Percentiles rank a stretch among this genome's conserved stretches.
Evolutionary conservation across 2,329 filamentous ascomycete genomes (phyloP).

Genomic region (Trichoderma atrobrunneum): DNA sequence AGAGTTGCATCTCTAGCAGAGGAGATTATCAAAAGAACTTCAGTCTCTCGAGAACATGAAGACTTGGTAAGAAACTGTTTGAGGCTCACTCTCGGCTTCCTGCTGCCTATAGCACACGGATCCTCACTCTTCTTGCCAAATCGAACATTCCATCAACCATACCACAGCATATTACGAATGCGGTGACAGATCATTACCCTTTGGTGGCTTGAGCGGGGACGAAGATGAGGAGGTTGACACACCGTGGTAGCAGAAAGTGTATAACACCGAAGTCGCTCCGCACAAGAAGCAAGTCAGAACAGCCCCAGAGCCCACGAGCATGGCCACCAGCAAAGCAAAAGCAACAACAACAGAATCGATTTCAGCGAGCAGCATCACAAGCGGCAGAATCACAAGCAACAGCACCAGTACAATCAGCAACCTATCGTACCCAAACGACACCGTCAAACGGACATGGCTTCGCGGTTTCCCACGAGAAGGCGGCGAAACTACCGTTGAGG

Average conservation of each 20-base stretch:
- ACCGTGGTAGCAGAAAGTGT: neutral
- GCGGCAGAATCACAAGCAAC: neutral
- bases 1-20: constrained; percentile 79
- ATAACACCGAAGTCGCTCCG: constrained; percentile 22
- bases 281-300: constrained; percentile 23
- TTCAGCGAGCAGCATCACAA: neutral
- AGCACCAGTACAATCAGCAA: neutral
- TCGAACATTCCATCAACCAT: constrained; percentile 72
- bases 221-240: neutral
- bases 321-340: neutral
- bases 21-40: constrained; percentile 78
- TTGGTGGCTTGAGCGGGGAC: too few species aligned
- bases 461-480: constrained; percentile 56
- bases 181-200: constrained; percentile 50
- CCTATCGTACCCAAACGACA: constrained; percentile 54
- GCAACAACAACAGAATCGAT: neutral
- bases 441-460: constrained; percentile 79
- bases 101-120: constrained; percentile 71
- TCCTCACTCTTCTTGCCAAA: constrained; percentile 72
- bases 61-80: constrained; percentile 65
- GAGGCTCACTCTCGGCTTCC: constrained; percentile 68
- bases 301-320: neutral
- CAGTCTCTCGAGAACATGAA: constrained; percentile 69
- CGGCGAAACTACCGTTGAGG: constrained; percentile 83
- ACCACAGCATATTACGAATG: constrained; percentile 62